Evolutionary conservation across 208 protist genomes (phyloP).

Genomic region (Crithidia sp.): DNA sequence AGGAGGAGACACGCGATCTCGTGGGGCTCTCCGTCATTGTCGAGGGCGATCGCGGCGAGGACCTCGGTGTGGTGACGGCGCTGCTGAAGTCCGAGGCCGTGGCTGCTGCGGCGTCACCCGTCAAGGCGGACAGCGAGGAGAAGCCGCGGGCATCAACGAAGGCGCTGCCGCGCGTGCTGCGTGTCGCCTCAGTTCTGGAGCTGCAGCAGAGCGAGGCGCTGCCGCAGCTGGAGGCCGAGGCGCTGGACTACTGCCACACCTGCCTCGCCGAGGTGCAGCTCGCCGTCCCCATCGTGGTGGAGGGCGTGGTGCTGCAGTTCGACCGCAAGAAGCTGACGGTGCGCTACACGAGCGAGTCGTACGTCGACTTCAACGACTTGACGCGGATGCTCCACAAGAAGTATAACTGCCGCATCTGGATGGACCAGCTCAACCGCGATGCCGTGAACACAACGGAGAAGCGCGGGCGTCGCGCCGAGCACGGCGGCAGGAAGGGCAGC

Average conservation of each 20-base stretch:
- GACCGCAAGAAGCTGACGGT: slow-evolving; percentile 91
- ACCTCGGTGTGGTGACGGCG: slow-evolving; percentile 64
- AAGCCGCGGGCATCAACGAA: slow-evolving; percentile 1
- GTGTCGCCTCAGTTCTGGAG: slow-evolving; percentile 57
- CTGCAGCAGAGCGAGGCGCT: slow-evolving; percentile 46
- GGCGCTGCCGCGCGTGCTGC: slow-evolving; percentile 48
- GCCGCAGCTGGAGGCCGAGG: slow-evolving; percentile 55
- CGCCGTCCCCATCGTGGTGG: slow-evolving; percentile 64
- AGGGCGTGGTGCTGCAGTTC: slow-evolving; percentile 85
- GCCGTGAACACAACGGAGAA: slow-evolving; percentile 33
- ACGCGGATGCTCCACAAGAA: slow-evolving; percentile 73
- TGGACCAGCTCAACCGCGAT: slow-evolving; percentile 88
- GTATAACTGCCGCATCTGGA: slow-evolving; percentile 91
- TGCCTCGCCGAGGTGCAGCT: slow-evolving; percentile 55
- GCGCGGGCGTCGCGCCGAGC: slow-evolving; percentile 17
- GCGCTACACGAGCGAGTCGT: slow-evolving; percentile 74
- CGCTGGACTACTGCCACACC: slow-evolving; percentile 59
- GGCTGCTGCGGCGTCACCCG: slow-evolving; percentile 5
- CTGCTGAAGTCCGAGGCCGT: slow-evolving; percentile 16
- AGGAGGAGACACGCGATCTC: slow-evolving; percentile 47
- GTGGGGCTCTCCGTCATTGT: slow-evolving; percentile 73
- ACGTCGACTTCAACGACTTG: slow-evolving; percentile 85
- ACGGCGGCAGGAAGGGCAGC: slow-evolving; percentile 19
- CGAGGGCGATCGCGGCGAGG: slow-evolving; percentile 85
- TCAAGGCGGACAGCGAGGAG: slow-evolving; percentile 26